phyloP scores from a whole-genome alignment of 805 yeast genomes.

The Cyberlindnera galapagoensis region DNA sequence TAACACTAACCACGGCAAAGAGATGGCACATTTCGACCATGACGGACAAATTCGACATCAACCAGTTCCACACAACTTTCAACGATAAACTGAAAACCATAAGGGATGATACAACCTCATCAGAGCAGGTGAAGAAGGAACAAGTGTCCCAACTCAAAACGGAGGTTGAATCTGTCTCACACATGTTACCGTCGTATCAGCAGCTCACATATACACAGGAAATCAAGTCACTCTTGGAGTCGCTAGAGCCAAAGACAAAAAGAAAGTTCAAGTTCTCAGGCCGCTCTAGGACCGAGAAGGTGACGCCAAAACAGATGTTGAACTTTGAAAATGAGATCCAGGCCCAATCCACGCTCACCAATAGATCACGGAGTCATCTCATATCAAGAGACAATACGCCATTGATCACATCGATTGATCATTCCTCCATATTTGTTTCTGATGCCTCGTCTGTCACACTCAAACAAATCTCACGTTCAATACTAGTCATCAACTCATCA shows the following conservation, averaged over 20 bases:
- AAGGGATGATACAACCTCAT: too few relatives aligned
- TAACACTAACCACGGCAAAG: too few relatives aligned
- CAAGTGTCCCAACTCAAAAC: conserved; percentile 6
- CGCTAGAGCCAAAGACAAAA: conserved; percentile 4
- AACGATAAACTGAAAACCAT: not conserved
- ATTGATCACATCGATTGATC: too few relatives aligned
- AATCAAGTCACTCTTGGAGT: conserved; percentile 6
- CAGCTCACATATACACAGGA: conserved; percentile 17
- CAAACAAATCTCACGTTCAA: conserved; percentile 8
- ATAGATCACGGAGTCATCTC: not conserved
- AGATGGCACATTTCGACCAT: too few relatives aligned
- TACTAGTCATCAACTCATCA: conserved; percentile 6
- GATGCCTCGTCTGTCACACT: conserved; percentile 12
- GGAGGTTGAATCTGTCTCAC: conserved; percentile 12
- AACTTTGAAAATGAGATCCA: not conserved
- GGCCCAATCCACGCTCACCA: conserved; percentile 1
- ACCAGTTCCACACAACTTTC: conserved; percentile 5
- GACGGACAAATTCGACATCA: too few relatives aligned
- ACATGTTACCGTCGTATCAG: conserved; percentile 18
- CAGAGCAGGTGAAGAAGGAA: conserved; percentile 1
- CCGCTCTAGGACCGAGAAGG: conserved; percentile 1
- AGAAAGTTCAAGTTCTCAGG: conserved; percentile 11
- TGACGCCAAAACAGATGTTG: not conserved
- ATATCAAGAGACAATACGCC: too few relatives aligned
- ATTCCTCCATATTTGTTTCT: conserved; percentile 4